Conservation (phyloP, 345 rosid species). For the Syzygium oleosum region DNA sequence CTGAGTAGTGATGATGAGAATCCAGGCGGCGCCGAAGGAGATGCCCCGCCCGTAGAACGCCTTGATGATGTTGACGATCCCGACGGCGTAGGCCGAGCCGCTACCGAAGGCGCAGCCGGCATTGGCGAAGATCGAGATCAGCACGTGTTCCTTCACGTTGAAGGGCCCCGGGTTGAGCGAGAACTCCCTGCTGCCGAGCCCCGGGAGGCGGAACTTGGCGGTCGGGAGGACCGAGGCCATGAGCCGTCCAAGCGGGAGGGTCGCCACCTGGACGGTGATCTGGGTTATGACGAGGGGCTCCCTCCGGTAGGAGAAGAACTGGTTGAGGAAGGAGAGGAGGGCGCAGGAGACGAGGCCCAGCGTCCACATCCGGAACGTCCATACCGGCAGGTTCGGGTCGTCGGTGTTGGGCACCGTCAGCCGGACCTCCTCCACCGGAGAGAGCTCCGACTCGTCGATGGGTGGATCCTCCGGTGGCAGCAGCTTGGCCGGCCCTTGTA, state of each 20-base stretch:
- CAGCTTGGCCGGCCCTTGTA: background rate
- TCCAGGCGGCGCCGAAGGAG: conserved; percentile 3
- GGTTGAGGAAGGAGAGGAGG: conserved; percentile 16
- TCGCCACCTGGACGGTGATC: conserved; percentile 8
- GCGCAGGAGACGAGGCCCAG: conserved; percentile 9
- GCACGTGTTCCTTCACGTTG: conserved; percentile 13
- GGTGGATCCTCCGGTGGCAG: background rate
- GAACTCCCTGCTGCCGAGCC: conserved; percentile 2
- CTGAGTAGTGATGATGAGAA: conserved; percentile 11
- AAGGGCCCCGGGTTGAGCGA: conserved; percentile 10
- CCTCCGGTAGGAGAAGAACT: conserved; percentile 8
- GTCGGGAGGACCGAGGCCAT: conserved; percentile 4
- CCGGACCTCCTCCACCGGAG: conserved; percentile 61
- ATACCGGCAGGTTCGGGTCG: conserved; percentile 59
- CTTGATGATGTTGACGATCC: conserved; percentile 10
- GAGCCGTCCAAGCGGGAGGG: conserved; percentile 13
- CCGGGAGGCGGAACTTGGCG: conserved; percentile 2
- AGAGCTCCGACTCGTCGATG: conserved; percentile 31
- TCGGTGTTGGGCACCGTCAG: conserved; percentile 64
- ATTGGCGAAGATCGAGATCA: conserved; percentile 10
- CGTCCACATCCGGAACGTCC: conserved; percentile 41
- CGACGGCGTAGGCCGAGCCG: conserved; percentile 4
- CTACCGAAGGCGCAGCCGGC: conserved; percentile 7
- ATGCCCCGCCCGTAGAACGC: conserved; percentile 10
- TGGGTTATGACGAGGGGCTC: conserved; percentile 10